phyloP scores from a whole-genome alignment of 768 basidiomycete species.

The Suillus occidentalis region DNA sequence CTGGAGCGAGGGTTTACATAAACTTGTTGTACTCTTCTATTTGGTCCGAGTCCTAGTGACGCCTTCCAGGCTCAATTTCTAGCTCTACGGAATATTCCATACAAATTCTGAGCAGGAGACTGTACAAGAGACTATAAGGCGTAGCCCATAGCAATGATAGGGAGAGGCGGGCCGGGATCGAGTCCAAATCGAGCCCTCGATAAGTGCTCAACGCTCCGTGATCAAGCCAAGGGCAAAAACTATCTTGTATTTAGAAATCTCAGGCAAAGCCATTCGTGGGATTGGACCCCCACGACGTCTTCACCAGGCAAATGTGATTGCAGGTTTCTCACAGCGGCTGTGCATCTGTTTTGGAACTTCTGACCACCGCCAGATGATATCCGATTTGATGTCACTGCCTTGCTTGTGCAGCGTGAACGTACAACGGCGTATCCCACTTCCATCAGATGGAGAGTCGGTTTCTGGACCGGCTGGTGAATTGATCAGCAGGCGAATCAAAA shows the following conservation, averaged over 20 bases:
- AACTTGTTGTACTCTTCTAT: neutral
- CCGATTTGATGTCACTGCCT: slow-evolving; percentile 3
- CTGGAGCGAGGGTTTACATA: neutral
- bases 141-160: neutral
- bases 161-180: neutral
- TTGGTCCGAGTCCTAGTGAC: neutral
- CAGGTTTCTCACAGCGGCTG: neutral
- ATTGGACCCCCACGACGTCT: neutral
- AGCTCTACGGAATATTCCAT: neutral
- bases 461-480: slow-evolving; percentile 15
- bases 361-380: slow-evolving; percentile 10
- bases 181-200: neutral
- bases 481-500: slow-evolving; percentile 1
- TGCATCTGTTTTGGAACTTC: slow-evolving; percentile 1
- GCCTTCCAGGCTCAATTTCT: neutral
- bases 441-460: neutral
- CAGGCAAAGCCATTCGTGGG: neutral
- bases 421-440: neutral
- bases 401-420: slow-evolving; percentile 17
- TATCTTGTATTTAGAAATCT: no score
- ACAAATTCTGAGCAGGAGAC: neutral
- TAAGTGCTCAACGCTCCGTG: neutral
- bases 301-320: slow-evolving; percentile 5
- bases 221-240: neutral
- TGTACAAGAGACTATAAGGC: neutral